Evolutionary conservation across 129 eudicot genomes (phyloP).

Genomic region (Solidago caesia): DNA sequence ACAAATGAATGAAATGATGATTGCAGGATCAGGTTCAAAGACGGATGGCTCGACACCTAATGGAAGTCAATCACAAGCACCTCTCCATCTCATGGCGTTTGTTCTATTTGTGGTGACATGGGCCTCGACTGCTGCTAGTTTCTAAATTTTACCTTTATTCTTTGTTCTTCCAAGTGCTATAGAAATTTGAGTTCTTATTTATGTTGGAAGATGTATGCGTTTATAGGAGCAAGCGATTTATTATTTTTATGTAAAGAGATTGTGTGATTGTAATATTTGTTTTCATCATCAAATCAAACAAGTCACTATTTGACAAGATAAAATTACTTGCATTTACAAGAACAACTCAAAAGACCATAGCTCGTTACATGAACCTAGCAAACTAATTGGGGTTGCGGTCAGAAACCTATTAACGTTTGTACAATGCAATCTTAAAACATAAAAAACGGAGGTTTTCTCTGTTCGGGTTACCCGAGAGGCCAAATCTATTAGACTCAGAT

Average conservation of each 20-base stretch:
- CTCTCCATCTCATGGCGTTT: constrained; percentile 26
- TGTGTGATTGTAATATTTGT: constrained; percentile 19
- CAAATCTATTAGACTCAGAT: too few species aligned
- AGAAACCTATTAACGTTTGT: too few species aligned
- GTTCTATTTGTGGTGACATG: constrained; percentile 35
- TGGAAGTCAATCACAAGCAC: constrained; percentile 29
- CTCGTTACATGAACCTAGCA: neutral
- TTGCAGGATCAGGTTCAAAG: constrained; percentile 51
- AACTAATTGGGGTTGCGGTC: neutral
- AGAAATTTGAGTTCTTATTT: constrained; percentile 8
- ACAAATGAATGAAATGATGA: constrained; percentile 1
- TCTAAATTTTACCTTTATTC: constrained; percentile 16
- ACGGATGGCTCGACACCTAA: constrained; percentile 42
- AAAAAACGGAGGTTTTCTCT: too few species aligned
- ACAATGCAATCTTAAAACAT: too few species aligned
- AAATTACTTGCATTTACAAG: neutral
- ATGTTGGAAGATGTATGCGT: constrained; percentile 22
- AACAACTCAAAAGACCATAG: neutral
- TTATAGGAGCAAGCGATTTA: neutral
- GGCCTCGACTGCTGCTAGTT: constrained; percentile 32
- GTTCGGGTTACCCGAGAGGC: too few species aligned
- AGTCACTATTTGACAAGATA: neutral
- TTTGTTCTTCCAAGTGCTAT: constrained; percentile 13
- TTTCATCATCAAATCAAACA: constrained; percentile 14
- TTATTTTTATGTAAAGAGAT: constrained; percentile 6